A percentile compares a stretch with the other conserved stretches of the same genome.
These are phyloP conservation scores for Claviceps sp. DNA, from an alignment of 2,329 filamentous ascomycete species.

Conservation along the genomic window DNA sequence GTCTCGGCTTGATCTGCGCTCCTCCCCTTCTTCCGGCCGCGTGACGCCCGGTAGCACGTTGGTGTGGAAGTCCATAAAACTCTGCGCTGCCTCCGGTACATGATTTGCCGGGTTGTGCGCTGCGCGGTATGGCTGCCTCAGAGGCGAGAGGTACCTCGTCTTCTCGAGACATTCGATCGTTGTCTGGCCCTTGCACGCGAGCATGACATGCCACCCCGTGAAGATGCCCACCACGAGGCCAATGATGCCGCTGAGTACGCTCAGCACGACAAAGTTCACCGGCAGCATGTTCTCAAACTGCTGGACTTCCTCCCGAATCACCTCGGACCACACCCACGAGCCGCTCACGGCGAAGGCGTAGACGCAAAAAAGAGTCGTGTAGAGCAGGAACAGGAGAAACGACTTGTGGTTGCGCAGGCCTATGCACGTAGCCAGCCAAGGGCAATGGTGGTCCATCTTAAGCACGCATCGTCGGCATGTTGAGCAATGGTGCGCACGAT, in stretches of 20 bases:
- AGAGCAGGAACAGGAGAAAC: slow-evolving; percentile 83
- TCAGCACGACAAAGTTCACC: slow-evolving; percentile 80
- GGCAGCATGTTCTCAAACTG: slow-evolving; percentile 69
- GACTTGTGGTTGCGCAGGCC: slow-evolving; percentile 91
- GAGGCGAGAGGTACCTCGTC: slow-evolving; percentile 77
- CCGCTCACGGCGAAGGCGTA: slow-evolving; percentile 64
- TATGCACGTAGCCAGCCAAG: slow-evolving; percentile 93
- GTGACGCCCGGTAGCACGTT: slow-evolving; percentile 71
- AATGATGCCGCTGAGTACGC: slow-evolving; percentile 81
- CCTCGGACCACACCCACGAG: slow-evolving; percentile 74
- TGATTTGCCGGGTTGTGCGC: slow-evolving; percentile 39
- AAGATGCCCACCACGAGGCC: slow-evolving; percentile 81
- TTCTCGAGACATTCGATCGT: slow-evolving; percentile 96
- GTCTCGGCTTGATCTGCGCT: slow-evolving; percentile 20
- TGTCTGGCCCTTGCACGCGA: slow-evolving; percentile 69
- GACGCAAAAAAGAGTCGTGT: slow-evolving; percentile 77
- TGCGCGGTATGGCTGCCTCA: slow-evolving; percentile 56
- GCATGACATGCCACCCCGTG: slow-evolving; percentile 78
- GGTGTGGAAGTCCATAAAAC: slow-evolving; percentile 68
- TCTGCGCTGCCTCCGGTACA: slow-evolving; percentile 46
- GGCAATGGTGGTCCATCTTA: slow-evolving; percentile 99
- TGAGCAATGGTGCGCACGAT: slow-evolving; percentile 92
- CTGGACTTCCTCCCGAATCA: slow-evolving; percentile 54
- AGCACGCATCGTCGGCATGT: slow-evolving; percentile 87
- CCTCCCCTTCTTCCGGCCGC: slow-evolving; percentile 69